Conservation (phyloP, 2,329 filamentous ascomycete species). For the Blastomyces parvus region DNA sequence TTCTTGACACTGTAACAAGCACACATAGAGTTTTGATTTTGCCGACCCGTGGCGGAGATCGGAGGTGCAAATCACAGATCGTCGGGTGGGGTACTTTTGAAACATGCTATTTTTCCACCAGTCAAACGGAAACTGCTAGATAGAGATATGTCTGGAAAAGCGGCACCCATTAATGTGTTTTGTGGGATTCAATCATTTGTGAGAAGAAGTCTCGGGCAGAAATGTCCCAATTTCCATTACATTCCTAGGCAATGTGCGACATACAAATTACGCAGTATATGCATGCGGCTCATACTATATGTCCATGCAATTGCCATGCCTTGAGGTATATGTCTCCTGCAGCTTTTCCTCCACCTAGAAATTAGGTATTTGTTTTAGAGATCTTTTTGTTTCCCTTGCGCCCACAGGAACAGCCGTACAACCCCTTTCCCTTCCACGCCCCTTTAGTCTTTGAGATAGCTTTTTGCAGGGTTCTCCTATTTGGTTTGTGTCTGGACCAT, state of each 20-base stretch:
- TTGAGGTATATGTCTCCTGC: too few relatives aligned
- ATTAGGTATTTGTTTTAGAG: background rate
- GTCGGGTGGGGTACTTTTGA: background rate
- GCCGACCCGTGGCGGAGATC: background rate
- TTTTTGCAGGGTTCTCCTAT: background rate
- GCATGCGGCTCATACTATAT: background rate
- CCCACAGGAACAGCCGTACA: background rate
- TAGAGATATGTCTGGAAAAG: too few relatives aligned
- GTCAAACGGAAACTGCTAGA: background rate
- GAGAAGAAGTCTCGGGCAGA: too few relatives aligned
- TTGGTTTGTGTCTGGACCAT: background rate
- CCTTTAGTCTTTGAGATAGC: too few relatives aligned
- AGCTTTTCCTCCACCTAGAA: too few relatives aligned
- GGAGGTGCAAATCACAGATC: background rate
- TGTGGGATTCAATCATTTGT: too few relatives aligned
- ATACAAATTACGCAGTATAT: too few relatives aligned
- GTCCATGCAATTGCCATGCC: background rate
- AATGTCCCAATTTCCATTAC: too few relatives aligned
- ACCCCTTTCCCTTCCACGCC: too few relatives aligned
- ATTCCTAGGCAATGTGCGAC: too few relatives aligned
- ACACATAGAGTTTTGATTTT: too few relatives aligned
- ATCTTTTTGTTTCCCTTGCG: background rate
- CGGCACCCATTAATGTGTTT: too few relatives aligned
- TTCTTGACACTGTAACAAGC: background rate
- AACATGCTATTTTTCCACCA: background rate